phyloP scores from a whole-genome alignment of 2,329 filamentous ascomycete genomes.

The Cladosporium sp. region DNA sequence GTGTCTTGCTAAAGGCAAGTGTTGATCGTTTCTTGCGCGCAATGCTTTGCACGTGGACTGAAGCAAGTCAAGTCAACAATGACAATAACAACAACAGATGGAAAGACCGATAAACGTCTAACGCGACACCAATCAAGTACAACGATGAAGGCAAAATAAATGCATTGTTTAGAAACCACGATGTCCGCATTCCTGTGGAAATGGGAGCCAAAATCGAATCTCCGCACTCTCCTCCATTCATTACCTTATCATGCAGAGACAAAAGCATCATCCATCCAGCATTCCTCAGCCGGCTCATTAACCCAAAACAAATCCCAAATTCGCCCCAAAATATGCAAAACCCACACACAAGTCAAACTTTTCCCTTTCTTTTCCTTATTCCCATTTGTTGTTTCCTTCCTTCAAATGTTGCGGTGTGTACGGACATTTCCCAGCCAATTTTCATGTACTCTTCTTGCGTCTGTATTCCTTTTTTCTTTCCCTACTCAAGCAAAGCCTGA shows the following conservation, averaged over 20 bases:
- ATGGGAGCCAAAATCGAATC: neutral
- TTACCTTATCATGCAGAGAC: neutral
- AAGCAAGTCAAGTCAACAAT: neutral
- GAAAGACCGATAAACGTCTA: neutral
- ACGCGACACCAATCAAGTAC: neutral
- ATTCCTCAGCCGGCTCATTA: neutral
- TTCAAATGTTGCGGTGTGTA: neutral
- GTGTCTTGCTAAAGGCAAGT: too few relatives aligned
- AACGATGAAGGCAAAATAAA: neutral
- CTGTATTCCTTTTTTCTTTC: too few relatives aligned
- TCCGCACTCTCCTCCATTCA: neutral
- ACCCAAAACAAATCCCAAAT: neutral
- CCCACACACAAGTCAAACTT: neutral
- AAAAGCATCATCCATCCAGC: neutral
- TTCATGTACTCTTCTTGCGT: neutral
- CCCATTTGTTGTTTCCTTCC: neutral
- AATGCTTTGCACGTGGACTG: too few relatives aligned
- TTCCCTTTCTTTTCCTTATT: neutral
- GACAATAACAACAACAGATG: neutral
- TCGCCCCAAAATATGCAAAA: neutral
- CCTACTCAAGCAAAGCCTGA: constrained; percentile 9
- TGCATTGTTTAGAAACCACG: neutral
- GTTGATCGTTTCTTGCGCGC: too few relatives aligned
- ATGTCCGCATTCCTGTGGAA: neutral
- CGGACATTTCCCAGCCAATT: neutral